phyloP scores from a whole-genome alignment of 495 filamentous ascomycete genomes.

The Letharia lupina region DNA sequence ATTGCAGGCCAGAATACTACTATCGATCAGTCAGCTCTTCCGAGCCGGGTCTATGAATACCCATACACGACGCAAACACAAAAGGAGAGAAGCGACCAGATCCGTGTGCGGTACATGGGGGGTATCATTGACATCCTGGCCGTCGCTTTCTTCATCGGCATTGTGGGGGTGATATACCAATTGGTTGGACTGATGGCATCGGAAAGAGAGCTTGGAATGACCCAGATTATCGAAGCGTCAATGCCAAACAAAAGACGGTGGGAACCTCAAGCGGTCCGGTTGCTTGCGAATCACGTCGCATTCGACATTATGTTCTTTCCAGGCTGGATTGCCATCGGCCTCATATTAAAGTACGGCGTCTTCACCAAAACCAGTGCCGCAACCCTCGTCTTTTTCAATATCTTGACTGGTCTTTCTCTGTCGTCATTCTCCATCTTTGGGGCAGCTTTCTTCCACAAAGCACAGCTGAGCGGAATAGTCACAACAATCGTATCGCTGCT shows the following conservation, averaged over 20 bases:
- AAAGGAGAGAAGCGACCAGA: conserved; percentile 51
- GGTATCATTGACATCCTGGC: conserved; percentile 56
- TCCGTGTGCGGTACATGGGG: conserved; percentile 58
- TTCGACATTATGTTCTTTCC: conserved; percentile 61
- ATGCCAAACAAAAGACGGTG: conserved; percentile 58
- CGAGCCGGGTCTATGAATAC: conserved; percentile 51
- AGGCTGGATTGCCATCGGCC: conserved; percentile 59
- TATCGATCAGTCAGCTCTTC: conserved; percentile 35
- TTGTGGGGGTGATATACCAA: conserved; percentile 67
- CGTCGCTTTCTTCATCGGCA: conserved; percentile 54
- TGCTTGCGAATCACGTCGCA: conserved; percentile 58
- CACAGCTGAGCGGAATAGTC: conserved; percentile 68
- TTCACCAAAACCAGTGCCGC: conserved; percentile 52
- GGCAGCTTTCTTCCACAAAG: conserved; percentile 64
- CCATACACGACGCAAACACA: conserved; percentile 61
- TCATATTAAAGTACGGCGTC: conserved; percentile 52
- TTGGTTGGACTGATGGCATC: conserved; percentile 66
- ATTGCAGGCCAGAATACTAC: conserved; percentile 49
- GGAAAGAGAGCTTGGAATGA: conserved; percentile 72
- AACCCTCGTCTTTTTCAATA: conserved; percentile 53
- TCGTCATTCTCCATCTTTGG: conserved; percentile 62
- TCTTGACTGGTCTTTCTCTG: conserved; percentile 57
- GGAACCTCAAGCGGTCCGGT: conserved; percentile 58
- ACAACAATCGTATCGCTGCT: conserved; percentile 55
- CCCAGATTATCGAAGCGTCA: conserved; percentile 73